Evolutionary conservation across 2,329 filamentous ascomycete genomes (phyloP), one percentile per base, ranked within the genome.

Genomic region (Lasiodiplodia theobromae): DNA sequence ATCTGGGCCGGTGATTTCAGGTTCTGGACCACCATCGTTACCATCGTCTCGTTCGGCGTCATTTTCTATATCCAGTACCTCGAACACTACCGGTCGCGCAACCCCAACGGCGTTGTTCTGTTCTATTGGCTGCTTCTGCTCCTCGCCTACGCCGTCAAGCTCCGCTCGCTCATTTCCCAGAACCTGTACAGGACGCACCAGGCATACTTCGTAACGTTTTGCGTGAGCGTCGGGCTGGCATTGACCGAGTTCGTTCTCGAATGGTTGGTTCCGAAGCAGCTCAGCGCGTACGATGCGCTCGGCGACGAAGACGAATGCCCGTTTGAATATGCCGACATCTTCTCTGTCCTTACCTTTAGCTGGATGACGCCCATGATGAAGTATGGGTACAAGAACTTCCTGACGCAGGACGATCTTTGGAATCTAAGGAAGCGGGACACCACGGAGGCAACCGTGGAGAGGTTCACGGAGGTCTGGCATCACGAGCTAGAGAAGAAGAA

Each of bases 301-400:
- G 89, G 88, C 7, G 88, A 90, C 69, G 88, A 89, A 51, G 87
- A 91, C 72, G 90, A 92, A 79, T 92, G 89, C 68, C 92, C 92
- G 0, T 89, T 92, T 71, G 94, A 98, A 80, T 97, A 97, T 78
- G 94, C 96, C 14, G 94, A 95, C 70, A 86, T 98, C 65, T 99
- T 99, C 82, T 97, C 95, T 4, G 89, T 92, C 63, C 86, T 99
- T 56, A 97, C 95, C 0, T 99, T 99, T 79, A 91, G 92, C 67
- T 99, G 96, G 96, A 97, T 99, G 95, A 98, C 96, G 0, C 94
- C 96, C 0, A 83, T 99, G 87, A 99, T 99, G 96, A 94, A 90
- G 77, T 91, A 91, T 76, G 96, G 96, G 1, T 98, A 99, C 83
- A 92, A 91, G 76, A 89, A 94, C 69, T 99, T 89, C 78, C 85